Evolutionary conservation across 345 rosid species (phyloP).

Genomic region (Lumnitzera littorea): DNA sequence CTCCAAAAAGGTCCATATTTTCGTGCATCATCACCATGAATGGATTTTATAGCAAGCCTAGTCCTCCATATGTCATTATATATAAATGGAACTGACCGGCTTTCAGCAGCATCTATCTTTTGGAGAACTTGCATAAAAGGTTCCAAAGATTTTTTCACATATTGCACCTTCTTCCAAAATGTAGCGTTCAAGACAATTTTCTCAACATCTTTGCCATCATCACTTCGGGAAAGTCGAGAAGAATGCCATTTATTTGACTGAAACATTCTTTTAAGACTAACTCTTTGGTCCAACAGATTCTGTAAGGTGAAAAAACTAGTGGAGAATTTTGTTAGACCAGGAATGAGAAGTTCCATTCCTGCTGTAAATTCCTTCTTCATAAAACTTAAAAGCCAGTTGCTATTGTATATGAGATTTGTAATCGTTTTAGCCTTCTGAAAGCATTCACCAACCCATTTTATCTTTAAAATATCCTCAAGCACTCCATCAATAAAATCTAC

Average conservation of each 20-base stretch:
- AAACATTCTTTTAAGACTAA: conserved; percentile 54
- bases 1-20: conserved; percentile 77
- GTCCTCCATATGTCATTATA: conserved; percentile 53
- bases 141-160: conserved; percentile 53
- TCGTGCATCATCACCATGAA: conserved; percentile 52
- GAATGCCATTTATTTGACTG: conserved; percentile 64
- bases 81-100: conserved; percentile 40
- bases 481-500: conserved; percentile 48
- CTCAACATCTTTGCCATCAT: conserved; percentile 61
- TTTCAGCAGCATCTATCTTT: conserved; percentile 38
- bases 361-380: conserved; percentile 62
- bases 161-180: conserved; percentile 72
- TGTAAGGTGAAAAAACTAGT: conserved; percentile 53
- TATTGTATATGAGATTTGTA: conserved; percentile 57
- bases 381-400: conserved; percentile 44
- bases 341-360: conserved; percentile 66
- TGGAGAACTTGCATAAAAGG: conserved; percentile 55
- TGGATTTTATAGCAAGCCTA: conserved; percentile 50
- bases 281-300: conserved; percentile 49
- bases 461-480: conserved; percentile 58
- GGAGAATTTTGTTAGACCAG: conserved; percentile 33
- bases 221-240: conserved; percentile 39
- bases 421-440: conserved; percentile 49
- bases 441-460: conserved; percentile 58
- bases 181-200: conserved; percentile 41